These are phyloP conservation scores for Mortierella sp. DNA, from an alignment of 371 early-diverging fungal genomes.

Conservation along the genomic window DNA sequence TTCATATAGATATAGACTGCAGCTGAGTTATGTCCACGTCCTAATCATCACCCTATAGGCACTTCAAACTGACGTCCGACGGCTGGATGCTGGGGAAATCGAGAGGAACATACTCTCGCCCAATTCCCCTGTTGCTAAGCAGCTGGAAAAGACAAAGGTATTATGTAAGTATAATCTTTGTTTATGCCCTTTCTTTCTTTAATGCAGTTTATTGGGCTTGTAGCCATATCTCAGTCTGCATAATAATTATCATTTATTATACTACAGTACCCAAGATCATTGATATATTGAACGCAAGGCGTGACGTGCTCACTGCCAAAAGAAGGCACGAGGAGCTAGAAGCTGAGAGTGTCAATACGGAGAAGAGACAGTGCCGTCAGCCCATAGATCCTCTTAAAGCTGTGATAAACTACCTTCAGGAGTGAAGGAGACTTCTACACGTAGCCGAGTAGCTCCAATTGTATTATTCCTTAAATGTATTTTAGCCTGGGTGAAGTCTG, in stretches of 20 bases:
- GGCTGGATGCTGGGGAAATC: conserved; percentile 37
- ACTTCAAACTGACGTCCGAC: conserved; percentile 24
- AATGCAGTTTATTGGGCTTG: no score
- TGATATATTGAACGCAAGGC: conserved; percentile 19
- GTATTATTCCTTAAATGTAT: conserved; percentile 6
- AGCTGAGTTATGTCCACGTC: background rate
- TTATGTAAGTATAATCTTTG: conserved; percentile 26
- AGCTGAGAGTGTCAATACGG: background rate
- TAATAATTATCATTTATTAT: background rate
- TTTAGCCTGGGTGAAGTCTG: background rate
- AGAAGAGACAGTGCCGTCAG: conserved; percentile 10
- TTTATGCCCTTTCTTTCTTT: background rate
- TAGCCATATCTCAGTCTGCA: background rate
- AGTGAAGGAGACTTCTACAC: background rate
- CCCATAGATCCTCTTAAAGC: conserved; percentile 16
- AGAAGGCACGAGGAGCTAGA: conserved; percentile 8
- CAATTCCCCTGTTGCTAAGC: conserved; percentile 29
- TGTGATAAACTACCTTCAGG: conserved; percentile 17
- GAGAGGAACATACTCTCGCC: conserved; percentile 34
- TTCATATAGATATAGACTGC: background rate
- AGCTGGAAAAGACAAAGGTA: conserved; percentile 39
- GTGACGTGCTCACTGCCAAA: conserved; percentile 19
- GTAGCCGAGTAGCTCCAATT: background rate
- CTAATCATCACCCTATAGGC: conserved; percentile 10
- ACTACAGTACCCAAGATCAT: conserved; percentile 28